phyloP scores from a whole-genome alignment of 352 stramenopile genomes.

The Phytophthora podocarpi region DNA sequence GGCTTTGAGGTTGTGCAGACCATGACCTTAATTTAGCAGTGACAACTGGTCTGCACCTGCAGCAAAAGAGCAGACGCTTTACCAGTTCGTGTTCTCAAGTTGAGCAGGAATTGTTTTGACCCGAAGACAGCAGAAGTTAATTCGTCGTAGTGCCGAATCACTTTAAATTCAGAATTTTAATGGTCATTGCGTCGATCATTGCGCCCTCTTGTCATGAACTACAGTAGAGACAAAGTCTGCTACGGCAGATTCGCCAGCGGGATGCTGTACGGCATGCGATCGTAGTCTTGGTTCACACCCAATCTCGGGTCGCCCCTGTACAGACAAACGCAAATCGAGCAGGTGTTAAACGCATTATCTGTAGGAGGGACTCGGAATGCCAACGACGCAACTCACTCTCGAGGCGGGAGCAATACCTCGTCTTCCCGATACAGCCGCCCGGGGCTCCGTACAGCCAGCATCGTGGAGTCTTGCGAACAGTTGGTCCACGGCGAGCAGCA shows the following conservation, averaged over 20 bases:
- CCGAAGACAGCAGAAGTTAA: too few relatives aligned
- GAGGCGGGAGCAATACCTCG: constrained; percentile 54
- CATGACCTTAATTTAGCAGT: constrained; percentile 11
- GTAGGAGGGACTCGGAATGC: too few relatives aligned
- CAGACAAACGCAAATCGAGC: constrained; percentile 3
- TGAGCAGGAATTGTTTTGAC: too few relatives aligned
- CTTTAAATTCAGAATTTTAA: too few relatives aligned
- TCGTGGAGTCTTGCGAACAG: constrained; percentile 54
- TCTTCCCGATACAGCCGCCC: constrained; percentile 59
- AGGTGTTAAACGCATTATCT: constrained; percentile 13
- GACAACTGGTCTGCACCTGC: too few relatives aligned
- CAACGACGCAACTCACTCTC: constrained; percentile 49
- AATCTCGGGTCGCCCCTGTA: constrained; percentile 70
- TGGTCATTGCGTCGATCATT: too few relatives aligned
- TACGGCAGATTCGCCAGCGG: constrained; percentile 65
- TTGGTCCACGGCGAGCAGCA: constrained; percentile 52
- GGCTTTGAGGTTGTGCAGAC: background rate
- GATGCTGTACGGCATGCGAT: constrained; percentile 81
- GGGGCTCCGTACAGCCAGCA: constrained; percentile 47
- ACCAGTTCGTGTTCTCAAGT: too few relatives aligned
- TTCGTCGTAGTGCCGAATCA: too few relatives aligned
- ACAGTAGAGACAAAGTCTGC: background rate
- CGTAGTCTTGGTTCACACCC: constrained; percentile 78
- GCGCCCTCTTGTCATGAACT: too few relatives aligned
- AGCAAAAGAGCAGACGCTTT: too few relatives aligned